These are phyloP conservation scores for Ilyonectria sp. DNA, from an alignment of 2,329 filamentous ascomycete species.

Conservation along the genomic window DNA sequence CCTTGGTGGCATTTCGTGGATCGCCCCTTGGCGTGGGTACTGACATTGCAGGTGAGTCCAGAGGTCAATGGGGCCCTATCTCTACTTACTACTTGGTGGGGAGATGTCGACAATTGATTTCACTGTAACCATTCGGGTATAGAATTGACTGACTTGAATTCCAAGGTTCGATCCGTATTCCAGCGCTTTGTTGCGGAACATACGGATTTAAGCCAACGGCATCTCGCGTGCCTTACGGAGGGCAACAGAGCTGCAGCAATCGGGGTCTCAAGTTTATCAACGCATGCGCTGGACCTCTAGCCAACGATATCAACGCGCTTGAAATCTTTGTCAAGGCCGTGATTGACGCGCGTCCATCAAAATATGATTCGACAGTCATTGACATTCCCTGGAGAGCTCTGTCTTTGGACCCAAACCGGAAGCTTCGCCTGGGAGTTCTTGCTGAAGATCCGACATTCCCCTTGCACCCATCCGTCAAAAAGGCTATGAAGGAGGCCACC, in stretches of 20 bases:
- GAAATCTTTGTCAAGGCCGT: slow-evolving; percentile 21
- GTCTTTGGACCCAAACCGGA: background rate
- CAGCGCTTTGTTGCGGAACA: slow-evolving; percentile 41
- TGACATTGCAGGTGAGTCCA: slow-evolving; percentile 48
- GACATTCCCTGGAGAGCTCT: slow-evolving; percentile 28
- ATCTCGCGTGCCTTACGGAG: slow-evolving; percentile 27
- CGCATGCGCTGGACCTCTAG: slow-evolving; percentile 24
- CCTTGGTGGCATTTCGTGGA: slow-evolving; percentile 53
- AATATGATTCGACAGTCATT: slow-evolving; percentile 21
- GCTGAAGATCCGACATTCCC: slow-evolving; percentile 27
- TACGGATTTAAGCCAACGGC: slow-evolving; percentile 35
- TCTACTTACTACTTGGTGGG: background rate
- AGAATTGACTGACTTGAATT: background rate
- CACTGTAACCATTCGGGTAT: no score
- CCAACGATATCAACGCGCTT: slow-evolving; percentile 28
- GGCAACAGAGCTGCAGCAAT: slow-evolving; percentile 19
- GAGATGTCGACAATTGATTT: no score
- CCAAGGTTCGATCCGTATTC: slow-evolving; percentile 46
- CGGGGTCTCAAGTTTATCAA: slow-evolving; percentile 19
- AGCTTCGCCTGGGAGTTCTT: slow-evolving; percentile 26
- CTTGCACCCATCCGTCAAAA: slow-evolving; percentile 25
- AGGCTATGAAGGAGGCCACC: slow-evolving; percentile 15
- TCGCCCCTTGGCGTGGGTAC: slow-evolving; percentile 52
- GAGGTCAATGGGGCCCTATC: background rate
- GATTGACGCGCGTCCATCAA: slow-evolving; percentile 10